Evolutionary conservation across 2,329 filamentous ascomycete genomes (phyloP), one percentile per base, ranked within the genome.

Genomic region (Helotiales sp.): DNA sequence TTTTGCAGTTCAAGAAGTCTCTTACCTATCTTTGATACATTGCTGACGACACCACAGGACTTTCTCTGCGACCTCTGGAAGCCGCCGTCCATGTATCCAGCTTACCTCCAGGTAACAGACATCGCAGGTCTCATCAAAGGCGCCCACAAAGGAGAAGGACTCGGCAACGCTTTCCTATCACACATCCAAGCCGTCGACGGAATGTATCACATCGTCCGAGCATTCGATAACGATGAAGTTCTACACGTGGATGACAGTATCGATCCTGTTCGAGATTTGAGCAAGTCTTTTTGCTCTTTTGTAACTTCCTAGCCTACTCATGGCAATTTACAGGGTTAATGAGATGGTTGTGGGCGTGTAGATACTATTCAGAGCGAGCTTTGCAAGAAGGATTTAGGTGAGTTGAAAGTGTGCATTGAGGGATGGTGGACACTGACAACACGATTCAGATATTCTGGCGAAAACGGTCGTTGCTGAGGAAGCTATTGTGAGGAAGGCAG

Each of bases 211-310:
- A 72, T 78, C 63, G 76, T 78, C 36, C 71, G 75, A 63, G 76
- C 76, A 3, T 77, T 77, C 54, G 76, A 77, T 42, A 77, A 77
- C 50, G 73, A 77, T 53, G 71, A 78, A 54, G 75, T 78, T 13
- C 60, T 78, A 54, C 76, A 78, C 42, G 76, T 78, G n/a, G 76
- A 77, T 58, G 75, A 78, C 63, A 76, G 74, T 7, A 75, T 77
- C 52, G 76, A 77, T 61, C 76, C 76, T 17, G 73, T 76, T 19
- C 70, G 76, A 5, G 76, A 77, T 61, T 67, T 77, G 64, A 66
- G 74, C 74, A 12, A 67, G 72, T 71, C 57, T 10, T 62, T 25
- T 33, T 17, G n/a, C 42, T 46, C 12, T 44, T 55, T 31, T 5
- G 1, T 9, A 24, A 12, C 5, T 15, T n/a, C 25, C 19, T 44